A percentile compares a stretch with the other conserved stretches of the same genome.
Evolutionary conservation across 2,329 filamentous ascomycete genomes (phyloP).

Genomic region (Sporothrix curviconia): DNA sequence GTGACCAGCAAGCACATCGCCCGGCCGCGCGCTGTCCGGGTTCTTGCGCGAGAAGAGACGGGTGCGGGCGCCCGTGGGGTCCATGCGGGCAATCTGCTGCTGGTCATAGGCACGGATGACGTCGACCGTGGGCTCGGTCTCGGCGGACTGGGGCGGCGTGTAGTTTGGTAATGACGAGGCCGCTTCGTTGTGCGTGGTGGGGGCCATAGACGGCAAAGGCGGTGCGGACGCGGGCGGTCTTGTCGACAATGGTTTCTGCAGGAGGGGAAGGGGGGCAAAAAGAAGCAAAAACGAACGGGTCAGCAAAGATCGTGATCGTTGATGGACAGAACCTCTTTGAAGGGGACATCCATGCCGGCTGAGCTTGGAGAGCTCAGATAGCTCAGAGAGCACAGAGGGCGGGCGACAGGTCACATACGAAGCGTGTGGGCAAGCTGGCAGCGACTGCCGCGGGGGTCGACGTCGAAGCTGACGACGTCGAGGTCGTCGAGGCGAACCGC

Average conservation of each 20-base stretch:
- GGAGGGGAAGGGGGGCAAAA: no score
- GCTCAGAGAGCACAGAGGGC: neutral
- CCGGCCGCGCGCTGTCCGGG: slow-evolving; percentile 70
- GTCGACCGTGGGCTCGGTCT: slow-evolving; percentile 30
- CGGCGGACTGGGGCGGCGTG: slow-evolving; percentile 13
- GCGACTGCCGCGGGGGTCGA: neutral
- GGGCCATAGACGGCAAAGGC: slow-evolving; percentile 44
- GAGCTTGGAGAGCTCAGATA: no score
- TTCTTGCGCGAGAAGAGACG: slow-evolving; percentile 74
- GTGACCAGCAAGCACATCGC: slow-evolving; percentile 90
- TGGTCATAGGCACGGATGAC: slow-evolving; percentile 62
- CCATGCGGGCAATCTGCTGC: slow-evolving; percentile 66
- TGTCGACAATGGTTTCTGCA: slow-evolving; percentile 16
- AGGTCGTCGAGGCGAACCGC: slow-evolving; percentile 13
- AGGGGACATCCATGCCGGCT: neutral
- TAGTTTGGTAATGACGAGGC: slow-evolving; percentile 5
- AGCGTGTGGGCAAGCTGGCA: neutral
- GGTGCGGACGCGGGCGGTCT: slow-evolving; percentile 26
- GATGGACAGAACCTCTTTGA: no score
- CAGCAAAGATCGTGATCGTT: slow-evolving; percentile 6
- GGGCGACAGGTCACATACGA: slow-evolving; percentile 4
- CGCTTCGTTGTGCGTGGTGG: slow-evolving; percentile 8
- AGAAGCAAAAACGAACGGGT: neutral
- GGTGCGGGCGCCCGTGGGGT: slow-evolving; percentile 76
- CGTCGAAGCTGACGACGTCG: neutral